Base-by-base conservation (phyloP, 371 early-diverging fungal species). In the Conidiobolus incongruus region DNA sequence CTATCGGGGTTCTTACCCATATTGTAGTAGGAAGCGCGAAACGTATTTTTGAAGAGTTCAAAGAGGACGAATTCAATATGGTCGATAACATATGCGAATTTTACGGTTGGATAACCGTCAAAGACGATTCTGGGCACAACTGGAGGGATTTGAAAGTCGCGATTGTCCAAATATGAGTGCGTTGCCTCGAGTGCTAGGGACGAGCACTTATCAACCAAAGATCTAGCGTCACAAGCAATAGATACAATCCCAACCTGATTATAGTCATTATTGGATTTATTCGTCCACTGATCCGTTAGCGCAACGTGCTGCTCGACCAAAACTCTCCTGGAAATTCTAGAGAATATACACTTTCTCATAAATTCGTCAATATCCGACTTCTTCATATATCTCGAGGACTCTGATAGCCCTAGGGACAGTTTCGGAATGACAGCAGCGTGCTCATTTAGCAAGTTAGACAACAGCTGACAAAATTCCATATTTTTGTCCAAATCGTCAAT, bases 51-150 rank as follows among this genome's bases (percentile, higher is more conserved):
- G 44, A 94, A 51, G 41, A 94, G 59, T 60, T 92, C 95, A 47
- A 79, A 87, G n/a, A 94, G 45, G 32, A 92, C 81, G 53, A 89
- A 88, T 55, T 90, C 87, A 43, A 92, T 68, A 51, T 95, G 91
- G 45, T 88, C 92, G 2, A 89, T 86, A 24, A 84, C 76, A 55
- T 77, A 84, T 47, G 72, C 68, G 48, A 78, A 73, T 19, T 58
- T 58, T 1, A 72, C 70, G 32, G 65, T 61, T 1, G 59, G 51
- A 48, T 65, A 62, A 4, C 81, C 79, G 46, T 80, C 75, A 24
- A 82, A 51, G 2, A 67, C 36, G 4, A 84, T 64, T 35, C 52
- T 44, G 20, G 63, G 60, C 16, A 49, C 50, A 35, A 54, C 29
- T 4, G 22, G 41, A 20, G 53, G 38, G 15, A 6, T 33, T 5